Base-by-base conservation (phyloP, 495 filamentous ascomycete genomes). In the Xylona heveae region DNA sequence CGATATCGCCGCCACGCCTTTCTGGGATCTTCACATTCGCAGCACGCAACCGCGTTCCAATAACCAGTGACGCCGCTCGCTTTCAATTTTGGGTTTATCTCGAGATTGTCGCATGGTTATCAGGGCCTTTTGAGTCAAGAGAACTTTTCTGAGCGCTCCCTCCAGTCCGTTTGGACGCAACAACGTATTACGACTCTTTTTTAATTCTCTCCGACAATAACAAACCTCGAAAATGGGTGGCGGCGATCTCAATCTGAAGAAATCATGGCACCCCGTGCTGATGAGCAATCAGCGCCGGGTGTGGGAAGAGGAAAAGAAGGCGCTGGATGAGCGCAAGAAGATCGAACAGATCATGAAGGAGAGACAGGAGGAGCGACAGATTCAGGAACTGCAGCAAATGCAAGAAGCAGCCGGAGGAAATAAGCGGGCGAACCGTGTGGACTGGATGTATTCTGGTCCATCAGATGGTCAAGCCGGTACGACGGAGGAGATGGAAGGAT, bases 361-460 rank as follows among this genome's bases (percentile, higher is more conserved):
- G 53, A 71, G 90, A 28, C 76, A 82, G 43, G 84, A 99, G 55
- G 88, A 99, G 55, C 74, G 90, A 6, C 67, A 74, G 35, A 78
- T 92, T 39, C 78, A 92, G 47, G 88, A 94, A 45, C 71, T 95
- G 2, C 77, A 92, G 45, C 69, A 72, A 27, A 68, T 92, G 27
- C 81, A 92, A 35, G 90, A 93, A 53, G 74, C 76, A 24, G 76
- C 81, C 8, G 90, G 90, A 20, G 82, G 83, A 12, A 62, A 65
- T 36, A 75, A 70, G 36, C 64, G 68, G 21, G 47, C 71, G 2
- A 71, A 81, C 39, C 68, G 81, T 8, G 88, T 97, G 13, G 85
- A 97, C 44, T 97, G 90, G 78, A 92, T 97, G 80, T 97, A 97
- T 53, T 61, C 70, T 41, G 88, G 83, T 1, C 82, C 88, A 6